These are phyloP conservation scores for Sorghum bicolor DNA, from an alignment of 176 grass and related monocot species.

Conservation along the genomic window DNA sequence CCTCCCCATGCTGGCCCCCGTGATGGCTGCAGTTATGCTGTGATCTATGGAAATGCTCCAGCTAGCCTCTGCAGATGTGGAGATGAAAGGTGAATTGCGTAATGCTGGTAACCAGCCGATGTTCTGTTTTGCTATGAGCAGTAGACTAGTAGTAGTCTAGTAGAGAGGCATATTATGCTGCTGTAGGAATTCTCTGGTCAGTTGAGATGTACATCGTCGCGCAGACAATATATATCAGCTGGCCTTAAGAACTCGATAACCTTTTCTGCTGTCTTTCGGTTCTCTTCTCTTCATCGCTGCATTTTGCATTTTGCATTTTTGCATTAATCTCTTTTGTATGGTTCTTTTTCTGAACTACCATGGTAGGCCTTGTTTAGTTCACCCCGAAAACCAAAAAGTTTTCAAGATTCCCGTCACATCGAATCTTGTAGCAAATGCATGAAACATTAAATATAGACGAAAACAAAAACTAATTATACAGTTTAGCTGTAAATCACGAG, in stretches of 20 bases:
- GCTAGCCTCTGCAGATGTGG: neutral
- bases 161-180: neutral
- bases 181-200: neutral
- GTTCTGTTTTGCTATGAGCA: conserved; percentile 10
- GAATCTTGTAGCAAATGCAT: too few species aligned
- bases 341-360: neutral
- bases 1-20: conserved; percentile 16
- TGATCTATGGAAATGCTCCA: conserved; percentile 2
- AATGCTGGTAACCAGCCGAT: conserved; percentile 21
- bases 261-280: neutral
- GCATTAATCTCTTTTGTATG: neutral
- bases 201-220: conserved; percentile 6
- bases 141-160: neutral
- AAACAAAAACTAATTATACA: too few species aligned
- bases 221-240: conserved; percentile 24
- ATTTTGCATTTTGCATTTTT: conserved; percentile 36
- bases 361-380: too few species aligned
- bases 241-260: conserved; percentile 16
- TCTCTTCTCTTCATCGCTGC: neutral
- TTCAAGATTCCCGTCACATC: too few species aligned
- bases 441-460: too few species aligned
- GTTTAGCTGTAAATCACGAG: too few species aligned
- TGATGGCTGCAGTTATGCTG: conserved; percentile 27
- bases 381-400: too few species aligned
- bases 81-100: conserved; percentile 17